Evolutionary conservation across 2,329 filamentous ascomycete genomes (phyloP), one percentile per base, ranked within the genome.

Genomic region (Alternaria sp.): DNA sequence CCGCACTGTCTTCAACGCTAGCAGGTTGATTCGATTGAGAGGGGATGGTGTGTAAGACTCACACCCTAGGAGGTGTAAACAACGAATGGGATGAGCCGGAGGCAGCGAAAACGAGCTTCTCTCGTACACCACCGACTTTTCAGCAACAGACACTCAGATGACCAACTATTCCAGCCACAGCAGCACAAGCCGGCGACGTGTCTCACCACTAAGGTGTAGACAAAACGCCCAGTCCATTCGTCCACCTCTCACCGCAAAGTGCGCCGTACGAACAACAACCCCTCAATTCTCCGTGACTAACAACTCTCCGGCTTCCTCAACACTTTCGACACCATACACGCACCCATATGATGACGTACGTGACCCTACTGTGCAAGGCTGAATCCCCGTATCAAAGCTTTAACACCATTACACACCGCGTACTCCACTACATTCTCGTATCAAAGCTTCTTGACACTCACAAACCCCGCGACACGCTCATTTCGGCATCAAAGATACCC

Each of bases 1-100:
- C 36, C 8, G 36, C 36, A 40, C 36, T 40, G 15, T 40, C n/a
- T 17, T 17, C 36, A 40, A 40, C n/a, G 32, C 32, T 36, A 36
- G 15, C 32, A 36, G 32, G 15, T n/a, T n/a, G 32, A 36, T n/a
- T 1, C 15, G 15, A 36, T n/a, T 36, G 32, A n/a, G 1, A 36
- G 9, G 0, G 5, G 32, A 36, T 36, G 0, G 5, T 36, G 13
- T 36, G 0, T n/a, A 36, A 36, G 32, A n/a, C 32, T n/a, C 8
- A 36, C 32, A 36, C 15, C 3, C 1, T 2, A 36, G 1, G 7
- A 36, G 0, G 15, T 1, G 32, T 4, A 3, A 36, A 1, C 15
- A 36, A 36, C 36, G 9, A 40, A 40, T 40, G 15, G 2, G 6
- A 40, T 17, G 15, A 40, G 36, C 36, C n/a, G 36, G 36, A 17